These are phyloP conservation scores for Ophiorrhiza pumila DNA, from an alignment of 257 asterid genomes.

Conservation along the genomic window DNA sequence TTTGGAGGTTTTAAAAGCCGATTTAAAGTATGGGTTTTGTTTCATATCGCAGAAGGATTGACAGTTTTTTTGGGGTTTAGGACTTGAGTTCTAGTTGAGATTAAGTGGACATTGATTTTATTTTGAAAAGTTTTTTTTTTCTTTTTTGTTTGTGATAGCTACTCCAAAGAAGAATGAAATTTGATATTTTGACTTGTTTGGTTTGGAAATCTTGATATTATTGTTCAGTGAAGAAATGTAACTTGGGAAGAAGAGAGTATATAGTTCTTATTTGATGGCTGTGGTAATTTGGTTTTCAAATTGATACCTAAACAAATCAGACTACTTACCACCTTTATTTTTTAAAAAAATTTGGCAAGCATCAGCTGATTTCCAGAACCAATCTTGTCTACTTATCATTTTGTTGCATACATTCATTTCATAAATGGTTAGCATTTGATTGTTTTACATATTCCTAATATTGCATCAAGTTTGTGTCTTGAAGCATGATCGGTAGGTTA, in stretches of 20 bases:
- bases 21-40: background rate
- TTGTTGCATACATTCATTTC: background rate
- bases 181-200: background rate
- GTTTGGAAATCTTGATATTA: too few species aligned
- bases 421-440: too few species aligned
- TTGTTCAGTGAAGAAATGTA: background rate
- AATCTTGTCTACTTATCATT: too few species aligned
- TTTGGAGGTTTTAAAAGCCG: background rate
- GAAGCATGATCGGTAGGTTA: background rate
- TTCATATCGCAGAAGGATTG: background rate
- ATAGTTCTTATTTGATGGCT: background rate
- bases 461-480: background rate
- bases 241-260: too few species aligned
- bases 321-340: too few species aligned
- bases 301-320: too few species aligned
- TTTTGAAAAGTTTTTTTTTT: background rate
- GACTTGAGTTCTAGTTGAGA: background rate
- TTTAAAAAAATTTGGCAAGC: too few species aligned
- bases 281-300: too few species aligned
- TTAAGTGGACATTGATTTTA: background rate
- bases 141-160: background rate
- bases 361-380: background rate
- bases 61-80: background rate
- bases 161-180: background rate
- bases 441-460: background rate